Base-by-base conservation (phyloP, 169 alveolate species). In the Toxoplasma gondii region DNA sequence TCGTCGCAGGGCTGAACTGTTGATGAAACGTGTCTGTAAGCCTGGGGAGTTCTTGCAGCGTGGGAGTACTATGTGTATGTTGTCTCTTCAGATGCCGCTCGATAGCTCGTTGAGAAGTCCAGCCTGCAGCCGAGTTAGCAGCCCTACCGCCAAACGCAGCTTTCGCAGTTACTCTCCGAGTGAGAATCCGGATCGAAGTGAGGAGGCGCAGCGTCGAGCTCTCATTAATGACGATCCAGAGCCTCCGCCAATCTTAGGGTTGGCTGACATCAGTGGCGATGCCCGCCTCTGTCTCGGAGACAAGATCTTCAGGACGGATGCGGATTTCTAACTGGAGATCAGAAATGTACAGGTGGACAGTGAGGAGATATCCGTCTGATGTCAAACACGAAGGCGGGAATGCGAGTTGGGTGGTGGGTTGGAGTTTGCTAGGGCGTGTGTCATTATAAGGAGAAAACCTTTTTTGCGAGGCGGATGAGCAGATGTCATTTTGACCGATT, bases 221-320 rank as follows among this genome's bases (percentile, higher is more conserved):
- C 92, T 92, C 74, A 84, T 92, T 80, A 92, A 92, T 45, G 94
- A 92, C 64, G 94, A 92, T 34, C 94, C 94, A 58, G 94, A 92
- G 74, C 94, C 94, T 34, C 94, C 94, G 0, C 86, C 80, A 87
- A 88, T 64, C 12, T 69, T 49, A 19, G 88, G 41, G 36, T 44
- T 83, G 17, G 44, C 58, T 17, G 92, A 64, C 58, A 31, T n/a
- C 44, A 27, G 41, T n/a, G 87, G 53, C 22, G 87, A 78, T 34
- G 39, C 87, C 44, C 87, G 45, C 0, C 39, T 78, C 22, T 39
- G 87, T 34, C 58, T 92, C 69, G 94, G 94, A 29, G 94, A 53
- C 49, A 83, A 90, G 64, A 92, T 92, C 70, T 90, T 92, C 69
- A 45, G 43, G 19, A 92, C 94, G 0, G 92, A 92, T 45, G 94